Evolutionary conservation across 345 rosid genomes (phyloP), one percentile per base, ranked within the genome.

Genomic region (Lepidium didymum): DNA sequence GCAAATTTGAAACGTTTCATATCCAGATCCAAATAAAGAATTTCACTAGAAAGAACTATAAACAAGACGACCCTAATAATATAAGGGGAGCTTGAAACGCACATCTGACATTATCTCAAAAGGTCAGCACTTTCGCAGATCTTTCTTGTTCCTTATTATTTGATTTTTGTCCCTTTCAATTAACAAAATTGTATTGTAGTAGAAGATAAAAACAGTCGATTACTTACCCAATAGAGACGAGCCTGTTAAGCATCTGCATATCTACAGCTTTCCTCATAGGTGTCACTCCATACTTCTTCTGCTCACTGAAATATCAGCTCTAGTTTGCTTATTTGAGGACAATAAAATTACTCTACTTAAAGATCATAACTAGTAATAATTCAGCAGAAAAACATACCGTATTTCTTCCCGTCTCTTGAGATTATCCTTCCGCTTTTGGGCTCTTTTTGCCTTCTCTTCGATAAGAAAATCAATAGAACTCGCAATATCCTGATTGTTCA

Each of bases 251-350:
- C 73, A 74, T 83, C 69, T 87, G 79, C 66, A 93, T 82, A 79
- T 87, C 87, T 42, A 93, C 96, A 34, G 92, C 88, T 76, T 88
- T 93, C 67, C 86, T 88, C 72, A 80, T 68, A 45, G 90, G 86
- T 58, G 98, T 93, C 70, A 80, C 77, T 77, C 98, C 98, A 80
- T 82, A 90, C 29, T 62, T 73, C 73, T 87, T 88, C 81, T 86
- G 97, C 82, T 90, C 98, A 81, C 98, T 93, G 83, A 38, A 75
- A 62, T 23, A 68, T 41, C 45, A 61, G 40, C 41, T 46, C 52
- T 34, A 50, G 23, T 15, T 57, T 57, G 10, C 7, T 46, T 63
- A 37, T 16, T 49, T 18, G 9, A 37, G 25, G 14, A 37, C 13
- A 36, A 62, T 29, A 7, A 47, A 14, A 36, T 35, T 7, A 27